phyloP scores from a whole-genome alignment of 352 stramenopile genomes.

The Phytophthora idaei region DNA sequence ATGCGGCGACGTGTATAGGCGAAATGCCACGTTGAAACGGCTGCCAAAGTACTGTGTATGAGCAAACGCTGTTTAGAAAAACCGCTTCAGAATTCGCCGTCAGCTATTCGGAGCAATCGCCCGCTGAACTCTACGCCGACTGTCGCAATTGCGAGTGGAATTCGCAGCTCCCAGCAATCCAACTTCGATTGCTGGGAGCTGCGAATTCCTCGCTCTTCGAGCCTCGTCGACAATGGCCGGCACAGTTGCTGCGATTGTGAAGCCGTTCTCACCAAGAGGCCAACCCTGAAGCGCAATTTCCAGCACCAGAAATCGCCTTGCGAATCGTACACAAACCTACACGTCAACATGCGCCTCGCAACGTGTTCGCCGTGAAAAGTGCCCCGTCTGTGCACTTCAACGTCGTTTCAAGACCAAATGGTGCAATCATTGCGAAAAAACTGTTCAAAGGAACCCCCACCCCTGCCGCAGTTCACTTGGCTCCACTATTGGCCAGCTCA shows the following conservation, averaged over 20 bases:
- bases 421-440: conserved; percentile 3
- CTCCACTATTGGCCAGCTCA: conserved; percentile 6
- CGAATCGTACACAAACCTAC: conserved; percentile 19
- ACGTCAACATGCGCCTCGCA: conserved; percentile 30
- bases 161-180: no score
- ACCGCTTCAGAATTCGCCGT: conserved; percentile 11
- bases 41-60: conserved; percentile 1
- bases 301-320: conserved; percentile 13
- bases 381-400: conserved; percentile 18
- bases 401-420: conserved; percentile 25
- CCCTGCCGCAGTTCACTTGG: conserved; percentile 14
- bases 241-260: conserved; percentile 3
- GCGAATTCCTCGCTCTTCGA: conserved; percentile 18
- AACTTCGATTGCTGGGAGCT: neutral
- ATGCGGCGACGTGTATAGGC: neutral
- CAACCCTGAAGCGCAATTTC: conserved; percentile 16
- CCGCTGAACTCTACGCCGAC: conserved; percentile 6
- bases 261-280: neutral
- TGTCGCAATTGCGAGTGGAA: conserved; percentile 9
- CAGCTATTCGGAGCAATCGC: conserved; percentile 10
- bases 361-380: conserved; percentile 22
- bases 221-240: neutral
- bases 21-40: conserved; percentile 20
- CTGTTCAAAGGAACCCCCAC: conserved; percentile 14
- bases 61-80: conserved; percentile 8